Evolutionary conservation across 2,329 filamentous ascomycete genomes (phyloP).

Genomic region (Seiridium cupressi): DNA sequence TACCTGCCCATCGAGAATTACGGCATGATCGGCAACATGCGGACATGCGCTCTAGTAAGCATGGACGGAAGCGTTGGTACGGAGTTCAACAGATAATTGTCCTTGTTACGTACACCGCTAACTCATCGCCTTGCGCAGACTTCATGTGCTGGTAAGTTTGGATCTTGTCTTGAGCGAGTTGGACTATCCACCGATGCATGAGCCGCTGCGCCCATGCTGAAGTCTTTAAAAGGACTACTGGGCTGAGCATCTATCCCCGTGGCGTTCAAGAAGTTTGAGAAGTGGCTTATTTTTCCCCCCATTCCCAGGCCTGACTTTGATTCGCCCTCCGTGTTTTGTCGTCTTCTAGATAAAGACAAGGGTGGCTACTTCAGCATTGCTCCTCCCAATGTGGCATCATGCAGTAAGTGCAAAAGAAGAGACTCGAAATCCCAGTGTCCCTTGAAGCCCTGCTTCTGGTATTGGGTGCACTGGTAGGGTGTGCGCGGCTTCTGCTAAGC

Average conservation of each 20-base stretch:
- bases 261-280: no score
- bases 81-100: neutral
- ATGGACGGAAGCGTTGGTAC: slow-evolving; percentile 64
- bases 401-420: slow-evolving; percentile 36
- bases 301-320: slow-evolving; percentile 69
- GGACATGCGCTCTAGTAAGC: slow-evolving; percentile 72
- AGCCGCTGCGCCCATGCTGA: no score
- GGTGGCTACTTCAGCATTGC: slow-evolving; percentile 71
- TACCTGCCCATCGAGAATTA: slow-evolving; percentile 71
- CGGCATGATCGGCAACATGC: slow-evolving; percentile 79
- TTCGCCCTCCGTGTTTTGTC: slow-evolving; percentile 73
- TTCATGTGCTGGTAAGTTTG: slow-evolving; percentile 70
- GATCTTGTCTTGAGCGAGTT: no score
- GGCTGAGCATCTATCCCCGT: no score
- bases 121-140: slow-evolving; percentile 36
- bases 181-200: neutral
- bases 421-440: no score
- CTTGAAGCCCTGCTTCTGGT: no score
- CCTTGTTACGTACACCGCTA: neutral
- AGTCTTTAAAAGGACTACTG: no score
- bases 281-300: no score
- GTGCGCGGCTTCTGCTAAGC: no score
- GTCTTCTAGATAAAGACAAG: slow-evolving; percentile 71
- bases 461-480: no score
- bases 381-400: slow-evolving; percentile 47